Evolutionary conservation across 2,329 filamentous ascomycete species (phyloP).

Genomic region (Stemphylium vesicarium): DNA sequence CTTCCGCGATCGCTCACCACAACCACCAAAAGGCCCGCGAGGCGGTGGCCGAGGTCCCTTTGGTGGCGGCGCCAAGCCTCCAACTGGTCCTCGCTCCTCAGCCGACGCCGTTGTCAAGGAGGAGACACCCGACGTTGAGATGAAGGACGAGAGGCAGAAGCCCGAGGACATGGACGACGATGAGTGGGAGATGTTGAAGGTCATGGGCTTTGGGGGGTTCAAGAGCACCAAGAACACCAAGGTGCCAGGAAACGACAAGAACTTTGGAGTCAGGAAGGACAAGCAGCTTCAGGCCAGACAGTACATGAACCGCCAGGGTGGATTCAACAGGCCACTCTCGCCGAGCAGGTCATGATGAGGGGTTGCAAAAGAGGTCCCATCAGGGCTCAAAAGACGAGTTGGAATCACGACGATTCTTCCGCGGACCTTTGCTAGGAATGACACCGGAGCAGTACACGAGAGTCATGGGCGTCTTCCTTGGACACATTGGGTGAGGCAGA

Average conservation of each 20-base stretch:
- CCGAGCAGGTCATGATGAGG: constrained; percentile 29
- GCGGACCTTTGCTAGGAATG: not conserved
- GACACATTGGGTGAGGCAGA: no score
- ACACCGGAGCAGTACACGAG: not conserved
- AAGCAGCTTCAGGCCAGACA: constrained; percentile 95
- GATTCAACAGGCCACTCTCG: constrained; percentile 80
- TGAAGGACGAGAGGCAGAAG: constrained; percentile 35
- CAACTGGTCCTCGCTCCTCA: constrained; percentile 14
- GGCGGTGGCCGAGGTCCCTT: constrained; percentile 12
- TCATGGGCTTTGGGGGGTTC: constrained; percentile 92
- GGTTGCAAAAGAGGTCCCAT: not conserved
- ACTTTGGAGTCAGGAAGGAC: constrained; percentile 83
- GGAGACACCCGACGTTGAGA: constrained; percentile 33
- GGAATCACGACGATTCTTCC: not conserved
- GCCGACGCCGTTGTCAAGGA: constrained; percentile 16
- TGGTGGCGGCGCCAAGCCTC: constrained; percentile 16
- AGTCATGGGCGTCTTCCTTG: not conserved
- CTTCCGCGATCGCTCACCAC: constrained; percentile 24
- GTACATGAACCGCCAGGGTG: constrained; percentile 89
- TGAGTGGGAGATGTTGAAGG: constrained; percentile 76
- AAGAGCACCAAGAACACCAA: constrained; percentile 87
- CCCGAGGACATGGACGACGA: constrained; percentile 62
- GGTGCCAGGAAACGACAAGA: constrained; percentile 80
- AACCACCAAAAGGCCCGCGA: constrained; percentile 35
- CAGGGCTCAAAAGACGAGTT: not conserved